Base-by-base conservation (phyloP, 441 rosid species). In the Adansonia grandidieri region DNA sequence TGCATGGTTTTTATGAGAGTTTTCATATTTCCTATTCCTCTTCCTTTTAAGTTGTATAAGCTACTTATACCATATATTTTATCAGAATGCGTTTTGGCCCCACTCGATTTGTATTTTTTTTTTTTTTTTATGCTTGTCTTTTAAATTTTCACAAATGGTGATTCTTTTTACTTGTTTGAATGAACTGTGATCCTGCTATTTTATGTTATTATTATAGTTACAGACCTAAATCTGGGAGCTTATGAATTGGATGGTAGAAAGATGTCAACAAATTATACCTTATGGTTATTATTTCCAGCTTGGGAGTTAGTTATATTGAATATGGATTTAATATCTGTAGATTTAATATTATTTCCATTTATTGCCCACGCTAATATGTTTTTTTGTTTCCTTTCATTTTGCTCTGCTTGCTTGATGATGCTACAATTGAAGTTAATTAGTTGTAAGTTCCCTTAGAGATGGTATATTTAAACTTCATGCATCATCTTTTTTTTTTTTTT, bases 211-310 rank as follows among this genome's bases (percentile, higher is more conserved):
- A 54, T 24, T 61, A 24, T 61, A 24, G 15, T 61, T 22, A 61
- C 24, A 24, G 37, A 24, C 24, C 40, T 61, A 32, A 61, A 14
- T 24, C 11, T 15, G 48, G 42, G 74, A 28, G 14, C 61, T 24
- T 50, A 28, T 28, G 62, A 28, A 51, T 28, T 54, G 48, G 19
- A 71, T 32, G 74, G 74, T 51, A 51, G 74, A 71, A 53, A 53
- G 4, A 50, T 71, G 44, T 28, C 20, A 28, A n/a, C n/a, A 6
- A 32, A 9, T 71, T 15, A 15, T 15, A 71, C 8, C 50, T n/a
- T 56, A 58, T 44, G 28, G 68, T 74, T 72, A 32, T 5, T n/a
- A 72, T 37, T 8, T 40, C 14, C 50, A 56, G 51, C n/a, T 40
- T 2, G 4, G 61, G 24, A 53, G 24, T 32, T n/a, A 3, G 56